Evolutionary conservation across 352 stramenopile genomes (phyloP), one percentile per base, ranked within the genome.

Genomic region (Salisapilia sapeloensis): DNA sequence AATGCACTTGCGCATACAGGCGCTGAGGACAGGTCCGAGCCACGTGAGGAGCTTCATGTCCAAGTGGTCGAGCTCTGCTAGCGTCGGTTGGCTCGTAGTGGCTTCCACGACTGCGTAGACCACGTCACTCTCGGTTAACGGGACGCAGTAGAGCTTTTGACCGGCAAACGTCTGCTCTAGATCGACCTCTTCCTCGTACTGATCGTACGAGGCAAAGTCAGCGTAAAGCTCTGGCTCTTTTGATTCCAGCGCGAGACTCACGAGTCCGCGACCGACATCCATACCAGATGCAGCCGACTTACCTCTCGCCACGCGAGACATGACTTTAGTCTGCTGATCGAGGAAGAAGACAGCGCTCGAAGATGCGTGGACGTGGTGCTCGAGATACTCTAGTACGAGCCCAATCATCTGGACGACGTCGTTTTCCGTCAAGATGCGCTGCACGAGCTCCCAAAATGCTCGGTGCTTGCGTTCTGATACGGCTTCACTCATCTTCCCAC

Each of bases 1-100:
- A 34, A 90, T 86, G 29, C 67, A 84, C 35, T 85, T 84, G 9
- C 74, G 65, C 67, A 90, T 84, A 18, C 69, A 82, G 10, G 70
- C 75, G 27, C 61, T 78, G 24, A 90, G 46, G 44, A 90, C 85
- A 24, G 70, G 69, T 0, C 74, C 74, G 4, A 90, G 48, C 58
- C 74, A 85, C 33, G 67, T 72, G 26, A 90, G 37, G 22, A 89
- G 29, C 39, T 81, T 79, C 28, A 84, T 47, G 22, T 86, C 60
- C 15, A 77, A 54, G 2, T 64, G 55, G 23, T 82, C 63, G 24
- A 80, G 56, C n/a, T 56, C 58, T 9, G 51, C 41, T 11, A 40
- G 48, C 13, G 51, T 48, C 0, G 35, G 22, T 14, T 55, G 46
- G 6, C 60, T 49, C 15, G 58, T 79, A 4, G 64, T 75, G 6